Evolutionary conservation across 2,329 filamentous ascomycete genomes (phyloP), one percentile per base, ranked within the genome.

Genomic region (Aspergillus jensenii): DNA sequence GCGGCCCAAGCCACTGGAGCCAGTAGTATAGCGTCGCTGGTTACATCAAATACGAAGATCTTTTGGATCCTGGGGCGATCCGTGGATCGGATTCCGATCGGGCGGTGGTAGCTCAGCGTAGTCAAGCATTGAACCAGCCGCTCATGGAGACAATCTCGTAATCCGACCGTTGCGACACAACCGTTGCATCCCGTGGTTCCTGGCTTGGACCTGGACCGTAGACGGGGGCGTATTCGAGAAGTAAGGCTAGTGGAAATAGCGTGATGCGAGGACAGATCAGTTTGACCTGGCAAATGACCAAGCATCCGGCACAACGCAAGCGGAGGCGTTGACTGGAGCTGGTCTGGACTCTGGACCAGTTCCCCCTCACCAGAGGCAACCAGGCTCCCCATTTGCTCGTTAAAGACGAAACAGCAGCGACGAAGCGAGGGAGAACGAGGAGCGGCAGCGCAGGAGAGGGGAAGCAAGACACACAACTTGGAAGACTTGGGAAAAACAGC

Each of bases 251-350:
- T 56, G 51, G 46, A 41, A 50, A 37, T 52, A 50, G 54, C 47
- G 19, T 39, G 41, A 35, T 37, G 35, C 35, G 35, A 37, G 15
- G 35, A 37, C 14, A 15, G 35, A 39, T 55, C 58, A 56, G 35
- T 59, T 47, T 62, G 56, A 62, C 55, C 55, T 55, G 56, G 53
- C 47, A 50, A 52, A 48, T 52, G 19, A 49, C 52, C 45, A 59
- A 56, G 53, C 52, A 52, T 61, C 35, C 59, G 60, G 50, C 49
- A 45, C 52, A 50, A 54, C 56, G 56, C 56, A 59, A 54, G 51
- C 56, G 56, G 59, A 46, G 58, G 55, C 25, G 23, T 47, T 54
- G 52, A 25, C 37, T 46, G 49, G 15, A 46, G 23, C 39, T 43
- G 50, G 49, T 44, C 43, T 41, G 31, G 43, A 49, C 27, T 44